phyloP scores from a whole-genome alignment of 495 filamentous ascomycete species.

The Niebla homalea region DNA sequence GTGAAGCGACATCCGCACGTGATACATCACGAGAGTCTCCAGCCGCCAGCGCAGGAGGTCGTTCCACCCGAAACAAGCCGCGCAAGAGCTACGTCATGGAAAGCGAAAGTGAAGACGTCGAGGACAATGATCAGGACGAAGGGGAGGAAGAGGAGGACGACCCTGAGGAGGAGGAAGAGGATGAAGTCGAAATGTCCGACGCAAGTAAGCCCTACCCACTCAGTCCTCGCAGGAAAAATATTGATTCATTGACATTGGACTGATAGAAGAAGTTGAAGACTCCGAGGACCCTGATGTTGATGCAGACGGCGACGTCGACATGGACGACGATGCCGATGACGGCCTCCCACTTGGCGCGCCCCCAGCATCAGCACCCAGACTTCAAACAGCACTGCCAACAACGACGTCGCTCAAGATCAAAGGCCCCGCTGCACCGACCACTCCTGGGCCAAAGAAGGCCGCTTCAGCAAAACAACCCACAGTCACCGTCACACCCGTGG shows the following conservation, averaged over 20 bases:
- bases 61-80: conserved; percentile 43
- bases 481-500: conserved; percentile 26
- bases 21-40: conserved; percentile 8
- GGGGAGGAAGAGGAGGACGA: conserved; percentile 27
- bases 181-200: conserved; percentile 18
- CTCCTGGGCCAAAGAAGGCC: conserved; percentile 11
- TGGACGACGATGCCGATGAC: conserved; percentile 46
- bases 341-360: conserved; percentile 8
- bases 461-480: conserved; percentile 19
- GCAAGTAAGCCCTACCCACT: conserved; percentile 8
- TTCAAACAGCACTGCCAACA: conserved; percentile 17
- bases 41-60: conserved; percentile 15
- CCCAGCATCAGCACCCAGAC: conserved; percentile 7
- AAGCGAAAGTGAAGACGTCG: conserved; percentile 40
- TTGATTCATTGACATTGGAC: no score
- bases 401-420: conserved; percentile 20
- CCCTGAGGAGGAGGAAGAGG: conserved; percentile 36
- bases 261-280: conserved; percentile 33
- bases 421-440: conserved; percentile 6
- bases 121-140: conserved; percentile 34
- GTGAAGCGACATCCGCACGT: conserved; percentile 50
- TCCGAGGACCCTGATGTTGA: conserved; percentile 22
- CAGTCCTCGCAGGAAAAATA: no score
- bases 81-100: conserved; percentile 56
- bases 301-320: conserved; percentile 40